Evolutionary conservation across 495 filamentous ascomycete species (phyloP).

Genomic region (Podospora pseudopauciseta): DNA sequence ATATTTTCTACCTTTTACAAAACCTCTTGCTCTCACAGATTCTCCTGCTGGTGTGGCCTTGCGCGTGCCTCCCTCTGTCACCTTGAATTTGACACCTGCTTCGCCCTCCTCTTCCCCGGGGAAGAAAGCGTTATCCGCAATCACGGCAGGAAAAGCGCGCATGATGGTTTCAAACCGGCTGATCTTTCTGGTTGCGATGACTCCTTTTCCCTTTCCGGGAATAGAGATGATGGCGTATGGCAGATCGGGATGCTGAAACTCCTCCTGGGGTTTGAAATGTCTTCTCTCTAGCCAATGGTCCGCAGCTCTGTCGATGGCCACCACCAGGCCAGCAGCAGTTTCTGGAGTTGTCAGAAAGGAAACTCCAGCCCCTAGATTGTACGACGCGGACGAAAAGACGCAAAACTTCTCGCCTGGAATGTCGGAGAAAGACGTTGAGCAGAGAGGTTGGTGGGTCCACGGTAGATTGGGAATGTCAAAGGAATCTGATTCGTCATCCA

Average conservation of each 20-base stretch:
- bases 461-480: neutral
- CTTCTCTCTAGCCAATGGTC: constrained; percentile 14
- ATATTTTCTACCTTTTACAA: constrained; percentile 18
- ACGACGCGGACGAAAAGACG: constrained; percentile 31
- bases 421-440: constrained; percentile 7
- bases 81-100: neutral
- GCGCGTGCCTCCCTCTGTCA: neutral
- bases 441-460: constrained; percentile 21
- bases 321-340: constrained; percentile 28
- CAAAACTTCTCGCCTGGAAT: constrained; percentile 25
- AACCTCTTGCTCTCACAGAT: neutral
- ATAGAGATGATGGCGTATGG: constrained; percentile 27
- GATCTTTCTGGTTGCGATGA: constrained; percentile 33
- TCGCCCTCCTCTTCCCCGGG: constrained; percentile 20
- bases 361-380: constrained; percentile 26
- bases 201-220: constrained; percentile 30
- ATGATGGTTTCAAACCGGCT: constrained; percentile 30
- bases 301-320: constrained; percentile 19
- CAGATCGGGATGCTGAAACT: constrained; percentile 7
- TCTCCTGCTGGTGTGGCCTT: neutral
- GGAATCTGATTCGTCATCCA: constrained; percentile 12
- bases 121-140: constrained; percentile 31
- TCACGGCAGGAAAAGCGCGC: constrained; percentile 27
- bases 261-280: constrained; percentile 18
- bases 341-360: constrained; percentile 29